phyloP scores from a whole-genome alignment of 176 grass and related monocot species.

The Avena eriantha region DNA sequence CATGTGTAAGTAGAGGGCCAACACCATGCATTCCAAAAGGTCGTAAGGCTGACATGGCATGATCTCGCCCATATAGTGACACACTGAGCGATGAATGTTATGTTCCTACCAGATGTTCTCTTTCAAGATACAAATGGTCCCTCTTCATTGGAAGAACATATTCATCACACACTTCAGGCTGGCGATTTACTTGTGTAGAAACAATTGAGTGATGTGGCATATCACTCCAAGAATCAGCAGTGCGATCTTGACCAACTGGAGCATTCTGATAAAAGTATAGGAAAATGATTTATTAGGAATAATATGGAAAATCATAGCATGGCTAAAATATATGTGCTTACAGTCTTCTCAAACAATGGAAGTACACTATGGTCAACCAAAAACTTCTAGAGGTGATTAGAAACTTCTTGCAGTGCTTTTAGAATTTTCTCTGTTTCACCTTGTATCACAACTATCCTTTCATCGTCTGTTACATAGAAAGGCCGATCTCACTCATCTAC shows the following conservation, averaged over 20 bases:
- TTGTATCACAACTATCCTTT: conserved; percentile 97
- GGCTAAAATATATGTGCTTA: conserved; percentile 54
- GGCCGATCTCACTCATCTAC: conserved; percentile 70
- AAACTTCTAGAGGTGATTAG: conserved; percentile 92
- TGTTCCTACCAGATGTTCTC: conserved; percentile 69
- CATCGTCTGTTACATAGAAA: conserved; percentile 83
- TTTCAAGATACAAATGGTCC: conserved; percentile 69
- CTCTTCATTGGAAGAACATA: conserved; percentile 70
- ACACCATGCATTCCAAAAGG: conserved; percentile 65
- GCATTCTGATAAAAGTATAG: conserved; percentile 50
- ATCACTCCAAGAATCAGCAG: conserved; percentile 58
- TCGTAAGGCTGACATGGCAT: conserved; percentile 68
- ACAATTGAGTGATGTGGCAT: conserved; percentile 52
- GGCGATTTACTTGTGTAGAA: conserved; percentile 57
- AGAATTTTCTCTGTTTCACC: conserved; percentile 86
- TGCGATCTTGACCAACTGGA: conserved; percentile 56
- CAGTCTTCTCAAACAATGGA: conserved; percentile 93
- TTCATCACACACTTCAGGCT: conserved; percentile 57
- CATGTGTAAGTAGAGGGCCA: conserved; percentile 80
- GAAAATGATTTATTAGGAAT: neutral
- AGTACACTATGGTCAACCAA: conserved; percentile 97
- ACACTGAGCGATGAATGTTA: conserved; percentile 65
- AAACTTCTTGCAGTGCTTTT: conserved; percentile 84
- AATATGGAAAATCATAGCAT: conserved; percentile 21
- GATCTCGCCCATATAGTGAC: conserved; percentile 88